Conservation (phyloP, 2,329 filamentous ascomycete species). For the Kalmusia sp. region DNA sequence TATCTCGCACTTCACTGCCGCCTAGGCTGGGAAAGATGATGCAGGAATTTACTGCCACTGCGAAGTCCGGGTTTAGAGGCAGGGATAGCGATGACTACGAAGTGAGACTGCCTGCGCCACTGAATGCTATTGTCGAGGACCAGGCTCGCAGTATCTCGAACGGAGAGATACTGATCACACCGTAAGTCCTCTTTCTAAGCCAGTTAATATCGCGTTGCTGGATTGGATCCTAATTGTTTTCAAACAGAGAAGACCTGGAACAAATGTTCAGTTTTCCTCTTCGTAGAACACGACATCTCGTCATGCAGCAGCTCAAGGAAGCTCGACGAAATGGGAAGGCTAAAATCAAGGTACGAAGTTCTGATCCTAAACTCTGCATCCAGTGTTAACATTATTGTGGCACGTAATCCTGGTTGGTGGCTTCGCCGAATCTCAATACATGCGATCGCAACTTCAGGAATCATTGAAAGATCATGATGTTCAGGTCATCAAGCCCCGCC, state of each 20-base stretch:
- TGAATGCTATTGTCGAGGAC: slow-evolving; percentile 21
- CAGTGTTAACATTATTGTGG: slow-evolving; percentile 9
- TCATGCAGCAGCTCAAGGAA: slow-evolving; percentile 18
- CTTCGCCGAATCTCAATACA: slow-evolving; percentile 34
- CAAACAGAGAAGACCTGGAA: slow-evolving; percentile 21
- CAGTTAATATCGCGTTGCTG: background rate
- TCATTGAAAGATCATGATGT: slow-evolving; percentile 8
- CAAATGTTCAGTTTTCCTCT: slow-evolving; percentile 26
- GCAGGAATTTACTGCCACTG: slow-evolving; percentile 27
- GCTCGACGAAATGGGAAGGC: slow-evolving; percentile 6
- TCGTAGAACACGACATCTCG: slow-evolving; percentile 17
- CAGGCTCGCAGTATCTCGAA: slow-evolving; percentile 23
- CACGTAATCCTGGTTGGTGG: slow-evolving; percentile 36
- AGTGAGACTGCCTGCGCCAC: slow-evolving; percentile 21
- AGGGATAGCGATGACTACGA: slow-evolving; percentile 17
- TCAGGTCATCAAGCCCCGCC: slow-evolving; percentile 16
- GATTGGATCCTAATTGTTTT: background rate
- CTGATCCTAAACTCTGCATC: background rate
- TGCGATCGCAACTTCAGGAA: slow-evolving; percentile 20
- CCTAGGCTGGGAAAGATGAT: slow-evolving; percentile 22
- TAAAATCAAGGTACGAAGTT: slow-evolving; percentile 20
- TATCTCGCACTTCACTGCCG: slow-evolving; percentile 20
- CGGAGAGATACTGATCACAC: slow-evolving; percentile 28
- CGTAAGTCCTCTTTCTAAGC: slow-evolving; percentile 20
- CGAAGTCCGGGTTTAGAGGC: slow-evolving; percentile 31